These are phyloP conservation scores for Vaccinium macrocarpon DNA, from an alignment of 148 eudicot genomes.

Conservation along the genomic window DNA sequence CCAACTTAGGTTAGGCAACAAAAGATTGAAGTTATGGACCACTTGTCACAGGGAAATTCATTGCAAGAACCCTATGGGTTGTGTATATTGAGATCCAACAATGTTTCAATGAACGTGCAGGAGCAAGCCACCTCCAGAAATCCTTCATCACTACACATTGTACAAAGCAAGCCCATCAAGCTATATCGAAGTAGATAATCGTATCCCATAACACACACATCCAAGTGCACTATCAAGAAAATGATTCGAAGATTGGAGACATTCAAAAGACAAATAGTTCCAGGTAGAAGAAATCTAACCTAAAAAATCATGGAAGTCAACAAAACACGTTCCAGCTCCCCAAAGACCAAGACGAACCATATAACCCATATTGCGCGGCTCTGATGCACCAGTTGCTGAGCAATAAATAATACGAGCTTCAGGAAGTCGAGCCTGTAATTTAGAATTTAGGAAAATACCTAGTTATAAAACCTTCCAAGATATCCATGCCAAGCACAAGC, in stretches of 20 bases:
- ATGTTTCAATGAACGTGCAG: neutral
- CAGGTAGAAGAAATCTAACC: conserved; percentile 38
- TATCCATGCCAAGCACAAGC: neutral
- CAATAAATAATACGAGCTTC: conserved; percentile 95
- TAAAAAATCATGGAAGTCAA: conserved; percentile 71
- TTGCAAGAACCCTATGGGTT: neutral
- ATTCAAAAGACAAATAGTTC: neutral
- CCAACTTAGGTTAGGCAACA: neutral
- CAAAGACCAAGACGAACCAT: conserved; percentile 99
- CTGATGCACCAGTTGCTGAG: conserved; percentile 99
- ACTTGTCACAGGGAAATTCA: neutral
- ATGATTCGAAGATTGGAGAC: neutral
- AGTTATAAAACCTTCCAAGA: conserved; percentile 20
- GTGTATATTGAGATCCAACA: neutral
- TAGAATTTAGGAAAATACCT: conserved; percentile 17
- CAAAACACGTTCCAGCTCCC: conserved; percentile 91
- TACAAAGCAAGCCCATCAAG: neutral
- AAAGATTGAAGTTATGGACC: neutral
- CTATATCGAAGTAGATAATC: neutral
- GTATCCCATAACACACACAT: neutral
- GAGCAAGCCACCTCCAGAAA: too few species aligned
- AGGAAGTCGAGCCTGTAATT: conserved; percentile 78
- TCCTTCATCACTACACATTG: too few species aligned
- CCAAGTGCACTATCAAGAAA: neutral
- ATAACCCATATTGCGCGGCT: conserved; percentile 97